Evolutionary conservation across 106 monocot species (phyloP).

Genomic region (Xerophyta viscosa): DNA sequence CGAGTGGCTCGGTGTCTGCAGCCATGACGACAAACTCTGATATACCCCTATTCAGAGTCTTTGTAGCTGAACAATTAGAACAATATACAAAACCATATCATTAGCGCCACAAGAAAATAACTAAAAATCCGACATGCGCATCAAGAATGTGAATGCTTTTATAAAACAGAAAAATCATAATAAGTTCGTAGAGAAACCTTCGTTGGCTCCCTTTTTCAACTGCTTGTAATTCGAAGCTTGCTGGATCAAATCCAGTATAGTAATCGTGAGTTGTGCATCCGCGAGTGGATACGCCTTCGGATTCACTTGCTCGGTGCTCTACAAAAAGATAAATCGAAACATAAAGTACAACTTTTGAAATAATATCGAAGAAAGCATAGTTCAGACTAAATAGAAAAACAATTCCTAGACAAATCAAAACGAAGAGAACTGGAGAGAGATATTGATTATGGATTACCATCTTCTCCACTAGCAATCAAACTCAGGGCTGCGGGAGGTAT

Average conservation of each 20-base stretch:
- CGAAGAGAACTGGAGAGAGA: too few relatives aligned
- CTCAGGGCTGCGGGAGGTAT: too few relatives aligned
- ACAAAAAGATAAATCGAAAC: too few relatives aligned
- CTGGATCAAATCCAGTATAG: slow-evolving; percentile 79
- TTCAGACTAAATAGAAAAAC: too few relatives aligned
- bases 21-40: slow-evolving; percentile 61
- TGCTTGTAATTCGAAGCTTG: slow-evolving; percentile 91
- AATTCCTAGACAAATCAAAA: too few relatives aligned
- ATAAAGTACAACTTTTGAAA: too few relatives aligned
- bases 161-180: not conserved
- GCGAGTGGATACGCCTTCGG: slow-evolving; percentile 93
- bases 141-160: not conserved
- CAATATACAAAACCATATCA: not conserved
- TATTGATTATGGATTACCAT: too few relatives aligned
- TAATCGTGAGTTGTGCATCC: slow-evolving; percentile 74
- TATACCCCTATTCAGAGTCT: slow-evolving; percentile 47
- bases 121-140: not conserved
- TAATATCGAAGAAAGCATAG: too few relatives aligned
- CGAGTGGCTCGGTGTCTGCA: slow-evolving; percentile 48
- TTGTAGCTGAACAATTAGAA: slow-evolving; percentile 18
- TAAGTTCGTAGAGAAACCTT: slow-evolving; percentile 28
- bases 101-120: too few relatives aligned
- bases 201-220: slow-evolving; percentile 91
- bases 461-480: too few relatives aligned
- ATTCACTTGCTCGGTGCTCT: slow-evolving; percentile 63